Conservation (phyloP, 2,329 filamentous ascomycete species). For the Stemphylium lycopersici region DNA sequence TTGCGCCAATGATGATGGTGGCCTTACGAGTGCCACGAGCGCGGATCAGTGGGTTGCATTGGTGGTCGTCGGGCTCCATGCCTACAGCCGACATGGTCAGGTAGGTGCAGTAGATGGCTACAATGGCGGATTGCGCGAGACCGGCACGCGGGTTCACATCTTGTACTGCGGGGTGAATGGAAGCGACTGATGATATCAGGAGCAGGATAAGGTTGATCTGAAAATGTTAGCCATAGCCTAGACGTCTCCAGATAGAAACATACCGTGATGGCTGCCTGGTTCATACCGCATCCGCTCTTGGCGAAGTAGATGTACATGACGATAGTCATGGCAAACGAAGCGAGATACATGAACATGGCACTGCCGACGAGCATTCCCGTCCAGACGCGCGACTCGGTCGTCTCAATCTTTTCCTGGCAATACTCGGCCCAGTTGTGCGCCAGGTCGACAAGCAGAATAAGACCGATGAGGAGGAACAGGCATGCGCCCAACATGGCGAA, state of each 20-base stretch:
- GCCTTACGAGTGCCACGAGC: conserved; percentile 88
- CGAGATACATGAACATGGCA: conserved; percentile 90
- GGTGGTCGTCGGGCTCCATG: conserved; percentile 94
- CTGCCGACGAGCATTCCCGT: conserved; percentile 86
- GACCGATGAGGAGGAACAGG: conserved; percentile 88
- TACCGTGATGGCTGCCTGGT: conserved; percentile 89
- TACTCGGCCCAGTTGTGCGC: conserved; percentile 98
- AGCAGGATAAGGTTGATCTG: conserved; percentile 84
- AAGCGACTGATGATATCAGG: conserved; percentile 79
- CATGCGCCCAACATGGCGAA: conserved; percentile 87
- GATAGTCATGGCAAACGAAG: conserved; percentile 90
- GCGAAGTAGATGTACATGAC: conserved; percentile 98
- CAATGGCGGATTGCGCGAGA: conserved; percentile 96
- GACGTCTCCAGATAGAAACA: conserved; percentile 23
- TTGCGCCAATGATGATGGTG: conserved; percentile 87
- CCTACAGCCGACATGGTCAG: conserved; percentile 97
- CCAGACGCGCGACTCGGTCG: conserved; percentile 84
- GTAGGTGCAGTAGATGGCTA: conserved; percentile 97
- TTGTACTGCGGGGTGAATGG: conserved; percentile 88
- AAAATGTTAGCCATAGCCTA: conserved; percentile 2
- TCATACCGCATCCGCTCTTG: conserved; percentile 82
- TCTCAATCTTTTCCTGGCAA: conserved; percentile 91
- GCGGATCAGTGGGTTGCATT: conserved; percentile 89
- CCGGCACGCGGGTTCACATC: conserved; percentile 92
- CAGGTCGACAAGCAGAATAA: conserved; percentile 91